Evolutionary conservation across 2,329 filamentous ascomycete genomes (phyloP).

Genomic region (Cercospora beticola): DNA sequence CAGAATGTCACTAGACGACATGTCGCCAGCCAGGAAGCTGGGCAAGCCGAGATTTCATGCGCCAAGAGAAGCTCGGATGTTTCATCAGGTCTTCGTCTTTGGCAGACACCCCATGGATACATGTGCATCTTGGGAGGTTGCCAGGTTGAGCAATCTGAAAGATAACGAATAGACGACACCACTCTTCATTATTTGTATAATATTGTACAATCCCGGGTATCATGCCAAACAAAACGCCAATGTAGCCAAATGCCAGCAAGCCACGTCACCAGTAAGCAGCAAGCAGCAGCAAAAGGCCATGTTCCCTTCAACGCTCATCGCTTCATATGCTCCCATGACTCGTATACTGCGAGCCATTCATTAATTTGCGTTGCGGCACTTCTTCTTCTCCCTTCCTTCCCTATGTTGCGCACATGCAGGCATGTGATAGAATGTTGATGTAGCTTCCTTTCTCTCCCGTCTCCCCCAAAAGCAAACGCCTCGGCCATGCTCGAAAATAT

Average conservation of each 20-base stretch:
- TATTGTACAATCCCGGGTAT: slow-evolving; percentile 2
- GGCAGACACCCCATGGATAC: no score
- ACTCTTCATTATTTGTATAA: not conserved
- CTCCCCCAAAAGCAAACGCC: not conserved
- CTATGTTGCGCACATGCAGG: not conserved
- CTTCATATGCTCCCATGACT: not conserved
- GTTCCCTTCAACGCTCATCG: not conserved
- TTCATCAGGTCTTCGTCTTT: not conserved
- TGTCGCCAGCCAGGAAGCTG: not conserved
- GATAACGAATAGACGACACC: not conserved
- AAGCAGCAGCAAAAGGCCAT: not conserved
- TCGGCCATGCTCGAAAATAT: not conserved
- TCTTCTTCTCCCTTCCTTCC: not conserved
- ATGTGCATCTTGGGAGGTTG: no score
- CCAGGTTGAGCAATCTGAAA: not conserved
- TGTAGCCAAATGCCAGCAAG: not conserved
- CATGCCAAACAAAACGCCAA: not conserved
- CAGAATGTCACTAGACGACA: not conserved
- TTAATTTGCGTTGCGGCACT: not conserved
- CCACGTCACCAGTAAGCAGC: not conserved
- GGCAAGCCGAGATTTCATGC: not conserved
- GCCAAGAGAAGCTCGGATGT: not conserved
- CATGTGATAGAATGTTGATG: not conserved
- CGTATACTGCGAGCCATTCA: slow-evolving; percentile 1
- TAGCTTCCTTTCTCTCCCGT: not conserved